Base-by-base conservation (phyloP, 129 eudicot genomes). In the Cynara cardunculus region DNA sequence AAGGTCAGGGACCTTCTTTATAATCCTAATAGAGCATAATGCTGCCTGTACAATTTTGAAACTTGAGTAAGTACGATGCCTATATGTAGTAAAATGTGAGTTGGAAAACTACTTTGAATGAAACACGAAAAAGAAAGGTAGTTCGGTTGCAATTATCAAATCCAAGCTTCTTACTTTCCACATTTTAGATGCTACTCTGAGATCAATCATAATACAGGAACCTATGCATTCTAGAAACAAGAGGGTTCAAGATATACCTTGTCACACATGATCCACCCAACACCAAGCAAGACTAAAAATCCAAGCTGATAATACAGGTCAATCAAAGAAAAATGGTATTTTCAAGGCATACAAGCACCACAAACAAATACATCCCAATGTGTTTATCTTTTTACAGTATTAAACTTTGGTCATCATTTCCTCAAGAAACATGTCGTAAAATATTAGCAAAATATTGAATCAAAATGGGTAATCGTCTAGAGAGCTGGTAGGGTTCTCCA, bases 1-100 rank as follows among this genome's bases (percentile, higher is more conserved):
- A 82, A 91, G 92, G 80, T 94, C 97, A 0, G 97, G 96, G 61
- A 94, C 98, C 85, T 94, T 95, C 94, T 89, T 95, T 80, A 96
- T 88, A 78, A 96, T 96, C 86, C 99, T 85, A 82, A 89, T 92
- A 69, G 97, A 85, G 89, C 98, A 93, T 30, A 96, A 81, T 71
- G 99, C 98, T 89, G 99, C 99, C 98, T 96, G 79, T 76, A 88
- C 56, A 53, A 74, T 44, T 66, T 72, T 76, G 25, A 70, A 83
- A 30, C 44, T 73, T 49, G 21, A 44, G 81, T 90, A 32, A 88
- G 80, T 31, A 68, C 46, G 59, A 81, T 35, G 16, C 32, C 28
- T n/a, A 61, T 65, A 37, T 41, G 44, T 37, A 28, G 16, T 8
- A 10, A 66, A 35, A 79, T 53, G 56, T 14, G 41, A 62, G 44